Evolutionary conservation across 208 protist species (phyloP), one percentile per base, ranked within the genome.

Genomic region (Paratrypanosoma confusum): DNA sequence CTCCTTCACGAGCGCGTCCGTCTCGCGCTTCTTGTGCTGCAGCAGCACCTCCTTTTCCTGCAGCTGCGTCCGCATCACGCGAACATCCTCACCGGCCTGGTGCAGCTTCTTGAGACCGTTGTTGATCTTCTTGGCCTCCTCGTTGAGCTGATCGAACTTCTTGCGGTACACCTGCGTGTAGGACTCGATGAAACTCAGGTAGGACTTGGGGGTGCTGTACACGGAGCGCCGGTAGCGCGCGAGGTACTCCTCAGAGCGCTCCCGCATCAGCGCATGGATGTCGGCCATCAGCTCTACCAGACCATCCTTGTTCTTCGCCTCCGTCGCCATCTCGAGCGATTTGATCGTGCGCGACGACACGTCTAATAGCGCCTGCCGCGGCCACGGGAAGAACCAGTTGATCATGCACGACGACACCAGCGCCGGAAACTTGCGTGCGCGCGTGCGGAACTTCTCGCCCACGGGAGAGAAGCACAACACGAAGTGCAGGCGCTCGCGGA

Each of bases 351-450:
- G 75, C 18, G 72, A 75, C 6, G 92, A 91, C 22, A 97, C 94
- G 50, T 96, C 84, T 2, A 86, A 50, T 39, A 99, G 59, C 13
- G 92, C 96, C 65, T 97, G 80, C 53, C 93, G 82, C 11, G 96
- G 95, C 96, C 96, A 99, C 37, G 92, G 90, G 57, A 97, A 93
- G 86, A 98, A 99, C 95, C 96, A 99, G 70, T 99, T 97, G 60
- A 98, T 97, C 37, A 93, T 95, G 65, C 93, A 97, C 23, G 90
- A 88, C 43, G 82, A 95, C 53, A 98, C 94, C 14, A 99, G 73
- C 18, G 87, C 95, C 2, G 96, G 96, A 87, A 99, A 99, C 74
- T 97, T 96, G 46, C 93, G 74, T 11, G 93, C 90, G 22, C 95
- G 81, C 1, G 71, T 84, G 58, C 91, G 76, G 81, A 99, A 98